Base-by-base conservation (phyloP, 805 yeast species). In the Lachancea sp. region DNA sequence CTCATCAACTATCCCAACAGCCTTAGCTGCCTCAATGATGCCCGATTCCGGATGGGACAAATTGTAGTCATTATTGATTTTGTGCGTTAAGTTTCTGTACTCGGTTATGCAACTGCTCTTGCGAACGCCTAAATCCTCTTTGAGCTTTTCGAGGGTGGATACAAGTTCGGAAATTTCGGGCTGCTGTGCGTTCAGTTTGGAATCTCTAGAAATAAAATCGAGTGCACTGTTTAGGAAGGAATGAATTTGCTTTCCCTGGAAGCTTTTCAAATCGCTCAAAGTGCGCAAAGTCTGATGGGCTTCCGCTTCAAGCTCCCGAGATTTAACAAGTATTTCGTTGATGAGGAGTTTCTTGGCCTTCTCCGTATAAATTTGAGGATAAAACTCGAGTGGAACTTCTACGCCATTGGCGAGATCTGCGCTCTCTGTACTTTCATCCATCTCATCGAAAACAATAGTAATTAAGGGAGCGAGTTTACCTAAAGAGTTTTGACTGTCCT, bases 341-440 rank as follows among this genome's bases (percentile, higher is more conserved):
- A 61, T 54, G 33, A 62, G 45, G 35, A 53, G 46, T 16, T 60
- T 57, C 39, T 59, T 62, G 39, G 58, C 53, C 13, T 46, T 43
- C 31, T 54, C 53, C 1, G 62, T 57, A 44, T 63, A 63, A 12
- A 63, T 46, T 44, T 62, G 65, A 1, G 68, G 67, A 38, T 62
- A 63, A 40, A 63, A 63, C 42, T 57, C 55, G 22, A 62, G 38
- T 4, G 68, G 67, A 2, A 63, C 42, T 18, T 60, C 59, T 2
- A 62, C 63, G 6, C 66, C 66, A 12, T 56, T 53, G 5, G 53
- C 19, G 5, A 38, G 36, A 13, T 48, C 34, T 8, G 49, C 50
- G 8, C 49, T 42, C 8, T 58, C 60, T 1, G 55, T 54, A 11
- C 51, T 44, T 26, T 55, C 61, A 38, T 63, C 67, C 52, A 53